These are phyloP conservation scores for Leccinum boreale DNA, from an alignment of 768 basidiomycete species.

Conservation along the genomic window DNA sequence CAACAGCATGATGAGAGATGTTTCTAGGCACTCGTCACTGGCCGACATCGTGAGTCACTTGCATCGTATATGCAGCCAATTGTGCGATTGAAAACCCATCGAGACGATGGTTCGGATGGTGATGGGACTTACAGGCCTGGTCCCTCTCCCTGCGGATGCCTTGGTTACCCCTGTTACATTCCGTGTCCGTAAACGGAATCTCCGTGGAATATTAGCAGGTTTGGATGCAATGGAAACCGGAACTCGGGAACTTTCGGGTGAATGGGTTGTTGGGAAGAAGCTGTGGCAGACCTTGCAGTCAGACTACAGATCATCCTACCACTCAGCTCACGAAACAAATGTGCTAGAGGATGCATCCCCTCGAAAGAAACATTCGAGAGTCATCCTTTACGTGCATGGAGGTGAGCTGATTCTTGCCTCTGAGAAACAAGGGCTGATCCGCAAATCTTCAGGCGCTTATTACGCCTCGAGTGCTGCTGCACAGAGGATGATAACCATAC, in stretches of 20 bases:
- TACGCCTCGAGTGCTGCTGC: constrained; percentile 89
- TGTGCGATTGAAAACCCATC: not conserved
- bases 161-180: constrained; percentile 95
- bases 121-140: constrained; percentile 76
- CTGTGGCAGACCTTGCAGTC: constrained; percentile 85
- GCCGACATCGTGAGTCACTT: constrained; percentile 69
- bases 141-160: constrained; percentile 88
- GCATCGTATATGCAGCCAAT: not conserved
- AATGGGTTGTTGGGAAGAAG: constrained; percentile 95
- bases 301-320: constrained; percentile 64
- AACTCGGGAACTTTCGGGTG: constrained; percentile 77
- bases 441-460: constrained; percentile 66
- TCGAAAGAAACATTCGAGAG: constrained; percentile 60
- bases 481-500: constrained; percentile 87
- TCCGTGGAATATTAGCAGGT: constrained; percentile 77
- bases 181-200: constrained; percentile 62
- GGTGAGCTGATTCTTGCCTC: constrained; percentile 45
- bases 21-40: constrained; percentile 75
- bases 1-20: constrained; percentile 80
- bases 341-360: constrained; percentile 10
- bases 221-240: constrained; percentile 78
- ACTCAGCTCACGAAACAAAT: constrained; percentile 19
- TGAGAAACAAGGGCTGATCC: constrained; percentile 4
- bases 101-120: constrained; percentile 53
- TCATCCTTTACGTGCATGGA: constrained; percentile 93